A percentile compares a stretch with the other conserved stretches of the same genome.
Evolutionary conservation across 257 asterid species (phyloP).

Genomic region (Oldenlandia corymbosa): DNA sequence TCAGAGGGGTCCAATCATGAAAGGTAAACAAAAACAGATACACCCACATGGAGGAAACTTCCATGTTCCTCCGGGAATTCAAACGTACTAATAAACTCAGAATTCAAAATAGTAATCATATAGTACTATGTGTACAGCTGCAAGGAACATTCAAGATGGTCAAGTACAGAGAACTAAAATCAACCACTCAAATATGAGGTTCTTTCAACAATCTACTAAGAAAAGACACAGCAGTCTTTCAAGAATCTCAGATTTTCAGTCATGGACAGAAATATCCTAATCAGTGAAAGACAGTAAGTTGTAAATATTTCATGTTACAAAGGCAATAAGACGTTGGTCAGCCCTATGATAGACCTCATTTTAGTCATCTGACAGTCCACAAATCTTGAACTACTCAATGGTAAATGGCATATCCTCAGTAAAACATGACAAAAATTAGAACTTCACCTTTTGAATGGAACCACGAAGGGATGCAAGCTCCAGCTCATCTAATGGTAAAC

Average conservation of each 20-base stretch:
- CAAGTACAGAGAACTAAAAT: not conserved
- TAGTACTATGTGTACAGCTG: constrained; percentile 32
- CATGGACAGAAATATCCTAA: not conserved
- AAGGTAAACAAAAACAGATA: not conserved
- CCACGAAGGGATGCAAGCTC: constrained; percentile 99
- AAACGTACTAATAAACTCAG: not conserved
- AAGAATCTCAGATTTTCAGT: too few relatives aligned
- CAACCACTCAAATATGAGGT: not conserved
- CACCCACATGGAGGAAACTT: not conserved
- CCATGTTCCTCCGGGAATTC: not conserved
- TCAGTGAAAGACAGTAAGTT: not conserved
- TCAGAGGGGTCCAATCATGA: not conserved
- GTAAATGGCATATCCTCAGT: not conserved
- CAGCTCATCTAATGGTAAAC: constrained; percentile 94
- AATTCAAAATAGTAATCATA: not conserved
- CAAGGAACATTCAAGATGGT: too few relatives aligned
- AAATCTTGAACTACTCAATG: too few relatives aligned
- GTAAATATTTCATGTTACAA: not conserved
- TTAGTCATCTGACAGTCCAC: not conserved
- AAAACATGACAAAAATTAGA: not conserved
- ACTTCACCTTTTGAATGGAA: constrained; percentile 74
- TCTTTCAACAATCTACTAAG: not conserved
- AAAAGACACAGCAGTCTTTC: not conserved
- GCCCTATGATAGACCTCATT: not conserved
- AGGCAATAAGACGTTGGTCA: not conserved